A percentile compares a stretch with the other conserved stretches of the same genome.
These are phyloP conservation scores for Ziziphus jujuba DNA, from an alignment of 306 rosid genomes.

Conservation along the genomic window DNA sequence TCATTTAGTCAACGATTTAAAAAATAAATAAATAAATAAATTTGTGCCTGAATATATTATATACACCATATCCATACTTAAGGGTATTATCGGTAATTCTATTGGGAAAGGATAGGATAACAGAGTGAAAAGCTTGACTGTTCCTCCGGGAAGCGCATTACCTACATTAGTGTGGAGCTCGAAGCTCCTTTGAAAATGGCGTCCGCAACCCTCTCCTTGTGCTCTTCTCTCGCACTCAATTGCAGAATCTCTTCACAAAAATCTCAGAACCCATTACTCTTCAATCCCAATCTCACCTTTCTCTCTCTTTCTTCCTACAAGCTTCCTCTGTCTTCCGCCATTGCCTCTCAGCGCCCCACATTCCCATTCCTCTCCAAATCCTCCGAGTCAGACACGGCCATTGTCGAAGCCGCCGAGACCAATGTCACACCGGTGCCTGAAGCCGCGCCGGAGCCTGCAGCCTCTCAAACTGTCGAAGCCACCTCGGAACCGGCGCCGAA, in stretches of 20 bases:
- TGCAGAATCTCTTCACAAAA: conserved; percentile 50
- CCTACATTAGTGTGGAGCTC: neutral
- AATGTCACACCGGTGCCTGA: too few species aligned
- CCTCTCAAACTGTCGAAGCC: conserved; percentile 34
- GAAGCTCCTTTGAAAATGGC: conserved; percentile 46
- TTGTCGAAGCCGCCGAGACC: conserved; percentile 24
- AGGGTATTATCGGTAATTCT: too few species aligned
- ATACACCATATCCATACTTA: too few species aligned
- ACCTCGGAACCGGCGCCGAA: conserved; percentile 38
- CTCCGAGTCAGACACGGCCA: conserved; percentile 34
- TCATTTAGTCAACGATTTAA: too few species aligned
- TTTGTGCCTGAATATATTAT: too few species aligned
- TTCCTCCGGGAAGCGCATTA: neutral
- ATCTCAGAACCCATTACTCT: conserved; percentile 11
- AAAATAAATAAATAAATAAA: too few species aligned
- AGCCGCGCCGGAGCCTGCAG: conserved; percentile 27
- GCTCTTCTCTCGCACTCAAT: conserved; percentile 55
- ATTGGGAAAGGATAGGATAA: too few species aligned
- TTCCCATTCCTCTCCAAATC: conserved; percentile 45
- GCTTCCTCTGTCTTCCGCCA: conserved; percentile 36
- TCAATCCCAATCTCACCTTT: conserved; percentile 25
- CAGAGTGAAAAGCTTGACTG: neutral
- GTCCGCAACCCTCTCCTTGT: conserved; percentile 61
- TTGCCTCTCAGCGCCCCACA: conserved; percentile 40
- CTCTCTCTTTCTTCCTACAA: conserved; percentile 42